phyloP scores from a whole-genome alignment of 2,329 filamentous ascomycete genomes.

The Fusarium xylarioides region DNA sequence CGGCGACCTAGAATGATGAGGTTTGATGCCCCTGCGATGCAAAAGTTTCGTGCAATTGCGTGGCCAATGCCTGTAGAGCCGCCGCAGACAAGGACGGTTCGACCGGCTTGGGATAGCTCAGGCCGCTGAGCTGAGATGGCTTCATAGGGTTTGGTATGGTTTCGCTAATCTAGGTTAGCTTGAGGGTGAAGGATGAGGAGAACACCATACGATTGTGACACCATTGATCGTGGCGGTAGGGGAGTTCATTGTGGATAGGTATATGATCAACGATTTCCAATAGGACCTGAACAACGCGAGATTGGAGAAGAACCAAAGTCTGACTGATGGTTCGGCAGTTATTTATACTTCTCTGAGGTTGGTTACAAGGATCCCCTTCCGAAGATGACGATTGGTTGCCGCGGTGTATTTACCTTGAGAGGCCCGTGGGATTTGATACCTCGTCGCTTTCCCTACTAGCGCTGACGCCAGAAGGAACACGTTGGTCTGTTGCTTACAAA shows the following conservation, averaged over 20 bases:
- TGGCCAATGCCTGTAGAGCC: slow-evolving; percentile 73
- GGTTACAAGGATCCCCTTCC: too few relatives aligned
- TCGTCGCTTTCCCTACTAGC: not conserved
- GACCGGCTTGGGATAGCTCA: slow-evolving; percentile 53
- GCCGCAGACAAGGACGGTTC: slow-evolving; percentile 72
- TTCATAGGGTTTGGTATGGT: slow-evolving; percentile 49
- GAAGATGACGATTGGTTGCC: not conserved
- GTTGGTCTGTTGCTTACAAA: not conserved
- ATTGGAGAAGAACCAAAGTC: fast-evolving
- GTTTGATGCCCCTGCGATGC: slow-evolving; percentile 48
- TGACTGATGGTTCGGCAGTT: fast-evolving
- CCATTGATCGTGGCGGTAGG: slow-evolving; percentile 12
- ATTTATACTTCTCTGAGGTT: not conserved
- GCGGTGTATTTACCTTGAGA: not conserved
- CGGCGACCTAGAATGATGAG: slow-evolving; percentile 51
- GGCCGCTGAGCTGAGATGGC: slow-evolving; percentile 49
- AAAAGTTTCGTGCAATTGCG: slow-evolving; percentile 68
- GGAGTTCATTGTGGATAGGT: not conserved
- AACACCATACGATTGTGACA: not conserved
- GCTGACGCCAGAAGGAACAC: not conserved
- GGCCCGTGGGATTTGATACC: not conserved
- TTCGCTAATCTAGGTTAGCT: not conserved
- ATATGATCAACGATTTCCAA: fast-evolving
- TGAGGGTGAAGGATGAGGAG: fast-evolving
- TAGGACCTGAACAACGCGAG: fast-evolving